These are phyloP conservation scores for Rutidosis leptorrhynchoides DNA, from an alignment of 129 eudicot genomes.

Conservation along the genomic window DNA sequence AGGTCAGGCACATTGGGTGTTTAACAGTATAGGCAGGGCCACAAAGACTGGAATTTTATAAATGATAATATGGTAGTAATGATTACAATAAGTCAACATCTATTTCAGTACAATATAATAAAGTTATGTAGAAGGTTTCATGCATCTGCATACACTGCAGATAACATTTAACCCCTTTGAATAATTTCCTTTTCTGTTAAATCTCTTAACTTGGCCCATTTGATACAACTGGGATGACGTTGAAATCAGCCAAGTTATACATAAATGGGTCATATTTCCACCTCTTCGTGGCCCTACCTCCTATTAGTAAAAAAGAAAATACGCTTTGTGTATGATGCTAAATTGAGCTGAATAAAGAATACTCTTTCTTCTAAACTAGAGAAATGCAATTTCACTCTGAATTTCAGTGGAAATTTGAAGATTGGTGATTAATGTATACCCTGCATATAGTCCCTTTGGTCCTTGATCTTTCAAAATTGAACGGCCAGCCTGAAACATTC, in stretches of 20 bases:
- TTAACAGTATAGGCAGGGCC: background rate
- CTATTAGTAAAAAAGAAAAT: background rate
- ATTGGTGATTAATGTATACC: slow-evolving; percentile 43
- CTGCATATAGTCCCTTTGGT: slow-evolving; percentile 79
- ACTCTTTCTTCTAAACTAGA: background rate
- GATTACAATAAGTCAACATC: background rate
- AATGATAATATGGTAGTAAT: background rate
- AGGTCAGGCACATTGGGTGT: background rate
- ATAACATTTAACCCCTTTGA: background rate
- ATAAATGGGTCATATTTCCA: background rate
- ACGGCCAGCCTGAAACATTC: slow-evolving; percentile 92
- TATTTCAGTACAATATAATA: background rate
- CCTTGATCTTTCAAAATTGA: slow-evolving; percentile 98
- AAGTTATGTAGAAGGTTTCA: background rate
- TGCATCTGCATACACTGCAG: background rate
- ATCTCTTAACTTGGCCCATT: background rate
- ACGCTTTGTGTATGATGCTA: background rate
- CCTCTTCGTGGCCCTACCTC: background rate
- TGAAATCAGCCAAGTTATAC: background rate
- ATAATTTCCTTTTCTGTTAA: background rate
- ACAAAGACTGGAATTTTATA: background rate
- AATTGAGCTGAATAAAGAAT: background rate
- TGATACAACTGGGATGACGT: background rate
- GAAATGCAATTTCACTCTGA: background rate
- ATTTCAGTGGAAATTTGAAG: background rate